These are phyloP conservation scores for Colletotrichum cuscutae DNA, from an alignment of 2,329 filamentous ascomycete species.

Conservation along the genomic window DNA sequence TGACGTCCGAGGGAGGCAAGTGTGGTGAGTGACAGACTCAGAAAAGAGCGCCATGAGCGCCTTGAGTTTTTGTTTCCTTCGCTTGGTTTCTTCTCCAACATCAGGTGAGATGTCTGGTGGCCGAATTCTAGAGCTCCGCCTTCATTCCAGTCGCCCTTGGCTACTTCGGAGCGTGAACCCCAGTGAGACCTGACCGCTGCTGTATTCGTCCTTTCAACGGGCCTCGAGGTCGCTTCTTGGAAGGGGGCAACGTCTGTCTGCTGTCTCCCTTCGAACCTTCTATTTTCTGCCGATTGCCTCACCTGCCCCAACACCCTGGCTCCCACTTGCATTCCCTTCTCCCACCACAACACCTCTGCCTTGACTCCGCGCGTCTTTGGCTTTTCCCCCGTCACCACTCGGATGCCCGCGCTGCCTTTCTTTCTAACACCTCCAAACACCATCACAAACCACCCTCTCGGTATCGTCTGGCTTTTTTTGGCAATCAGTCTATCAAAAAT, in stretches of 20 bases:
- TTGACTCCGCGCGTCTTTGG: conserved; percentile 26
- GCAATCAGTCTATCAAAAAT: conserved; percentile 28
- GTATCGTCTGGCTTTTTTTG: conserved; percentile 34
- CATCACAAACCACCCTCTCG: conserved; percentile 16
- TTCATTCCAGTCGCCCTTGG: conserved; percentile 13
- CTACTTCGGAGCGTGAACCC: conserved; percentile 11
- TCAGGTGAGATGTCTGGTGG: neutral
- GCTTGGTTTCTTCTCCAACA: conserved; percentile 11
- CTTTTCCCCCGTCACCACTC: conserved; percentile 7
- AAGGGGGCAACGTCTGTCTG: conserved; percentile 23
- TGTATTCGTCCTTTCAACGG: conserved; percentile 25
- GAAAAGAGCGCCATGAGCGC: neutral
- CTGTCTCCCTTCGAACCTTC: conserved; percentile 29
- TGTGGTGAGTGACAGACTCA: neutral
- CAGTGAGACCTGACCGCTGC: conserved; percentile 17
- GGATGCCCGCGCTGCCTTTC: conserved; percentile 21
- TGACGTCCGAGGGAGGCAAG: neutral
- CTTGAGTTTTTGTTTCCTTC: too few species aligned
- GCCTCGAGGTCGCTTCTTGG: neutral
- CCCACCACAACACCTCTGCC: conserved; percentile 23
- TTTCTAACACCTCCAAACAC: conserved; percentile 19
- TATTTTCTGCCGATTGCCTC: conserved; percentile 19
- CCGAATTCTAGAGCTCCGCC: conserved; percentile 2
- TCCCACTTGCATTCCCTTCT: conserved; percentile 29
- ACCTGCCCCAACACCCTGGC: neutral